These are phyloP conservation scores for Pistacia vera DNA, from an alignment of 345 rosid species.

Conservation along the genomic window DNA sequence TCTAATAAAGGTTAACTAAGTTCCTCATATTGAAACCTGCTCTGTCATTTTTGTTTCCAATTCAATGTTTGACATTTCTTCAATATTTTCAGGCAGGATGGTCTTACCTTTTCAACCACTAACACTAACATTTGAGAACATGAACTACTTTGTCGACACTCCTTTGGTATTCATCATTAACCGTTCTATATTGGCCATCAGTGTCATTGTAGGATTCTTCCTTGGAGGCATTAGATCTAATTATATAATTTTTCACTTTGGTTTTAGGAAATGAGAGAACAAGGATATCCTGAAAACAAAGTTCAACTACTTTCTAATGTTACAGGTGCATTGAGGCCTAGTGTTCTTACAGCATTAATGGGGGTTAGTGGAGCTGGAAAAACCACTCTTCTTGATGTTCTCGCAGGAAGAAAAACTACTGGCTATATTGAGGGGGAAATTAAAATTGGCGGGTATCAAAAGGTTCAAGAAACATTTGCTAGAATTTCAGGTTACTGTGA, in stretches of 20 bases:
- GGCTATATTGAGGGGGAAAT: slow-evolving; percentile 78
- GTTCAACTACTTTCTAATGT: slow-evolving; percentile 66
- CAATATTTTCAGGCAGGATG: slow-evolving; percentile 50
- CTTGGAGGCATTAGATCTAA: neutral
- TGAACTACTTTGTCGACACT: slow-evolving; percentile 59
- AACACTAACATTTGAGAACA: slow-evolving; percentile 54
- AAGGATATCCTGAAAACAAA: slow-evolving; percentile 47
- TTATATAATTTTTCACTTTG: neutral
- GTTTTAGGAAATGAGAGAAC: slow-evolving; percentile 57
- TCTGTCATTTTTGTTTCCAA: neutral
- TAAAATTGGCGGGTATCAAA: slow-evolving; percentile 63
- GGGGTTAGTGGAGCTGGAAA: slow-evolving; percentile 93
- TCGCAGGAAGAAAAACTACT: slow-evolving; percentile 79
- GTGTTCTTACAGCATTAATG: slow-evolving; percentile 82
- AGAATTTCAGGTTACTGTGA: slow-evolving; percentile 87
- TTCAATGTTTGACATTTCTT: neutral
- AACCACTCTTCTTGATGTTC: slow-evolving; percentile 85
- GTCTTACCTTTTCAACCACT: slow-evolving; percentile 67
- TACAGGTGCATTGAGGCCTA: slow-evolving; percentile 72
- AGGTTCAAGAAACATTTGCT: slow-evolving; percentile 77
- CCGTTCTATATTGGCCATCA: neutral
- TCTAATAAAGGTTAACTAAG: slow-evolving; percentile 28
- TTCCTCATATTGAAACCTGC: neutral
- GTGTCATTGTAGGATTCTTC: slow-evolving; percentile 13
- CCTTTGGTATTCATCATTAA: slow-evolving; percentile 50